Conservation (phyloP, 2,329 filamentous ascomycete genomes). For the Botrytis fragariae region DNA sequence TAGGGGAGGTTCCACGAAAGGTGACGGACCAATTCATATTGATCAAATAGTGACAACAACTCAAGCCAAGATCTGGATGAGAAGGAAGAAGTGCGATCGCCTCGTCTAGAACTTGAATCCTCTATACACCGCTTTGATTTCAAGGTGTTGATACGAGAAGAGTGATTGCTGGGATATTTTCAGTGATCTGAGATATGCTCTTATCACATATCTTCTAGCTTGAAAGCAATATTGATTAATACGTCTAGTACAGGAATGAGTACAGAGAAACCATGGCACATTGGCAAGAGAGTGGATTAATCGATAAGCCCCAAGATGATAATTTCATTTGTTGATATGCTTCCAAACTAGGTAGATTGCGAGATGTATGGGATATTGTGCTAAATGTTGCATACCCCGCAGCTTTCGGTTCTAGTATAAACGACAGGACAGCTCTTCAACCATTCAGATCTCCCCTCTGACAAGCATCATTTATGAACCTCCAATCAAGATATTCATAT, state of each 20-base stretch:
- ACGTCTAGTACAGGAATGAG: conserved; percentile 5
- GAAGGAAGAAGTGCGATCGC: conserved; percentile 14
- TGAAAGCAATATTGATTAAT: conserved; percentile 3
- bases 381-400: conserved; percentile 20
- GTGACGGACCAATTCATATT: neutral
- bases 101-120: conserved; percentile 14
- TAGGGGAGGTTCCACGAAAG: conserved; percentile 15
- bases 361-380: conserved; percentile 7
- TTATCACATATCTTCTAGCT: neutral
- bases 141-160: conserved; percentile 6
- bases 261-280: neutral
- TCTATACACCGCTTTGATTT: conserved; percentile 17
- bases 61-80: conserved; percentile 17
- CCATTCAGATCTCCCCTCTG: conserved; percentile 13
- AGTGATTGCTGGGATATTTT: neutral
- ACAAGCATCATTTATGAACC: conserved; percentile 5
- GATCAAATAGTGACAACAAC: conserved; percentile 12
- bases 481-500: conserved; percentile 15
- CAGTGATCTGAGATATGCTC: neutral
- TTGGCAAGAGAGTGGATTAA: neutral
- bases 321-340: conserved; percentile 7
- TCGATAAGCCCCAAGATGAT: conserved; percentile 1
- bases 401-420: conserved; percentile 19
- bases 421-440: conserved; percentile 17
- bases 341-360: neutral